Conservation (phyloP, 1,284 basidiomycete species). For the Neotropicomus parvogracilis region DNA sequence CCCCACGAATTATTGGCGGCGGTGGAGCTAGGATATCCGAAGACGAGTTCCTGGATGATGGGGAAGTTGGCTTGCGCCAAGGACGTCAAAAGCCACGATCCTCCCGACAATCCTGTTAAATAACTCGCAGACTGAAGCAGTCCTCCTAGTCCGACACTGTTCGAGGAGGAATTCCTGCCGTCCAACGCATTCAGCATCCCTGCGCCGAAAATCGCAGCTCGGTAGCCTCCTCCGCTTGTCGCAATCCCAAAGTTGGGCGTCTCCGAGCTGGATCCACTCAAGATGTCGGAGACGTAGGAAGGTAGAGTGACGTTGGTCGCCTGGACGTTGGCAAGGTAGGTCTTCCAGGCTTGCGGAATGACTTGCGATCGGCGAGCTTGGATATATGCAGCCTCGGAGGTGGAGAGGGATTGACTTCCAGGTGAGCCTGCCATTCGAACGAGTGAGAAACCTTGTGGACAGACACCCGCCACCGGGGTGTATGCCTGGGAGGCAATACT, state of each 20-base stretch:
- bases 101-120: slow-evolving; percentile 44
- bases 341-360: slow-evolving; percentile 33
- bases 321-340: slow-evolving; percentile 37
- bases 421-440: slow-evolving; percentile 33
- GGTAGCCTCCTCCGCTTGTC: slow-evolving; percentile 45
- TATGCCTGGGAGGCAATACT: slow-evolving; percentile 23
- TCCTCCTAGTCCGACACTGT: slow-evolving; percentile 43
- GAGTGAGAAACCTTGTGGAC: slow-evolving; percentile 33
- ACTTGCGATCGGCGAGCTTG: slow-evolving; percentile 28
- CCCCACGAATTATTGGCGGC: slow-evolving; percentile 24
- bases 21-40: slow-evolving; percentile 30
- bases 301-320: slow-evolving; percentile 28
- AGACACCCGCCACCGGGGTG: slow-evolving; percentile 27
- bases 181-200: slow-evolving; percentile 50
- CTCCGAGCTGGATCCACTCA: slow-evolving; percentile 23
- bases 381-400: slow-evolving; percentile 31
- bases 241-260: slow-evolving; percentile 43
- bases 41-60: slow-evolving; percentile 35
- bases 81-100: slow-evolving; percentile 39
- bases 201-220: slow-evolving; percentile 49
- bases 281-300: slow-evolving; percentile 35
- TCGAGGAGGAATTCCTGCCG: slow-evolving; percentile 42
- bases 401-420: slow-evolving; percentile 31
- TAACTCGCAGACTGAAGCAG: slow-evolving; percentile 48
- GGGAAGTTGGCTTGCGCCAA: slow-evolving; percentile 41